These are phyloP conservation scores for Bremia lactucae DNA, from an alignment of 352 stramenopile genomes.

Conservation along the genomic window DNA sequence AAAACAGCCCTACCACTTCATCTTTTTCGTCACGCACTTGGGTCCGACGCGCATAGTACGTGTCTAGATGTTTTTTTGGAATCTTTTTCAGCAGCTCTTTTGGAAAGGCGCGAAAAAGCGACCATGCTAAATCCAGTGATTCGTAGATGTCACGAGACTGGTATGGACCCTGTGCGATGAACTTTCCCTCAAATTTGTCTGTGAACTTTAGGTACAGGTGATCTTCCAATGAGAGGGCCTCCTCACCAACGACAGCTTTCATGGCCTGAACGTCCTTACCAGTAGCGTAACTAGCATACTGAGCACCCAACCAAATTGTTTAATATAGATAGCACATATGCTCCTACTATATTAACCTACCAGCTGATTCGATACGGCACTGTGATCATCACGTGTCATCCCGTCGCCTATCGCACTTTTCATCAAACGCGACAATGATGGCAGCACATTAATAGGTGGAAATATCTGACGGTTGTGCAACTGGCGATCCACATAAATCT, in stretches of 20 bases:
- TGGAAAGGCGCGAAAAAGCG: slow-evolving; percentile 96
- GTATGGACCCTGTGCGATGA: slow-evolving; percentile 95
- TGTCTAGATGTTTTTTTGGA: slow-evolving; percentile 96
- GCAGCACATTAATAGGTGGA: slow-evolving; percentile 98
- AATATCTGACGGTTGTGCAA: slow-evolving; percentile 98
- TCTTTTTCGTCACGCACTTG: slow-evolving; percentile 83
- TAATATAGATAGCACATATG: background rate
- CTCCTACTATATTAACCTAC: slow-evolving; percentile 48
- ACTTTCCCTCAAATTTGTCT: slow-evolving; percentile 98
- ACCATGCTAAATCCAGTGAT: slow-evolving; percentile 97
- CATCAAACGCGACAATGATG: slow-evolving; percentile 98
- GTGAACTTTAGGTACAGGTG: slow-evolving; percentile 99
- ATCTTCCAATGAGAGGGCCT: slow-evolving; percentile 98
- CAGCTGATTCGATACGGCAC: slow-evolving; percentile 97
- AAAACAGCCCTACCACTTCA: slow-evolving; percentile 32
- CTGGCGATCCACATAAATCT: slow-evolving; percentile 97
- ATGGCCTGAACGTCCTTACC: slow-evolving; percentile 99
- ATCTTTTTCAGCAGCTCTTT: slow-evolving; percentile 99
- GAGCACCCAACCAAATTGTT: slow-evolving; percentile 2
- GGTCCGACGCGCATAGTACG: slow-evolving; percentile 92
- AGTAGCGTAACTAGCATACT: slow-evolving; percentile 82
- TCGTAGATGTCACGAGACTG: slow-evolving; percentile 98
- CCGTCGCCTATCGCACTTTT: slow-evolving; percentile 99
- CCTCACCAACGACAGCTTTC: slow-evolving; percentile 99
- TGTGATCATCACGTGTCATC: slow-evolving; percentile 98